Evolutionary conservation across 257 asterid species (phyloP).

Genomic region (Misopates orontium): DNA sequence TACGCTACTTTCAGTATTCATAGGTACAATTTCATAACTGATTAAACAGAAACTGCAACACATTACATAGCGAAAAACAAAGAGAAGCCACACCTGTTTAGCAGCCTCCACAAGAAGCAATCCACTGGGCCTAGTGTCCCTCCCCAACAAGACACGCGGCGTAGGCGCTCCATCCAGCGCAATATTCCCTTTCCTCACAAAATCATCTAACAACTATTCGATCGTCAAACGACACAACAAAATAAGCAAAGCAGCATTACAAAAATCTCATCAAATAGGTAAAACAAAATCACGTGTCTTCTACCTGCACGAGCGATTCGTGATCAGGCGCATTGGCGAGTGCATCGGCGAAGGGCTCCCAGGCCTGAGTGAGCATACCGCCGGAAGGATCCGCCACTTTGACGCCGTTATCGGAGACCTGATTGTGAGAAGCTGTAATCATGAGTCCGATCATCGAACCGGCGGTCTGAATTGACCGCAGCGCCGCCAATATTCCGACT

Average conservation of each 20-base stretch:
- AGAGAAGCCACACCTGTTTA: slow-evolving; percentile 53
- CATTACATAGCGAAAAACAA: no score
- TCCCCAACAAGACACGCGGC: slow-evolving; percentile 66
- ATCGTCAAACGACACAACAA: slow-evolving; percentile 21
- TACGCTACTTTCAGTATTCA: slow-evolving; percentile 19
- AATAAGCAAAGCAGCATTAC: slow-evolving; percentile 5
- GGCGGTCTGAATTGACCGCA: slow-evolving; percentile 77
- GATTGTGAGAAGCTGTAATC: slow-evolving; percentile 96
- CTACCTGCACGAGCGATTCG: slow-evolving; percentile 64
- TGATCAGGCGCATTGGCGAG: slow-evolving; percentile 76
- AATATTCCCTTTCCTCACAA: slow-evolving; percentile 59
- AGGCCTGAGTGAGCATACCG: slow-evolving; percentile 92
- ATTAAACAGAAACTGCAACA: not conserved
- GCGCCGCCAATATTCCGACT: slow-evolving; percentile 81
- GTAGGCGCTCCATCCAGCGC: slow-evolving; percentile 48
- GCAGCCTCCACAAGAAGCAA: slow-evolving; percentile 70
- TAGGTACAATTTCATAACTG: slow-evolving; percentile 1
- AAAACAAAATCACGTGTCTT: not conserved
- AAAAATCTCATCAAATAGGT: not conserved
- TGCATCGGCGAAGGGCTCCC: slow-evolving; percentile 91
- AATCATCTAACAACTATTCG: slow-evolving; percentile 69
- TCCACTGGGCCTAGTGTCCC: slow-evolving; percentile 98
- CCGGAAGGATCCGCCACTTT: slow-evolving; percentile 87
- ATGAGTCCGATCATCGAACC: slow-evolving; percentile 66
- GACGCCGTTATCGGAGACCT: slow-evolving; percentile 76